These are phyloP conservation scores for Phoma herbarum DNA, from an alignment of 2,329 filamentous ascomycete genomes.

Conservation along the genomic window DNA sequence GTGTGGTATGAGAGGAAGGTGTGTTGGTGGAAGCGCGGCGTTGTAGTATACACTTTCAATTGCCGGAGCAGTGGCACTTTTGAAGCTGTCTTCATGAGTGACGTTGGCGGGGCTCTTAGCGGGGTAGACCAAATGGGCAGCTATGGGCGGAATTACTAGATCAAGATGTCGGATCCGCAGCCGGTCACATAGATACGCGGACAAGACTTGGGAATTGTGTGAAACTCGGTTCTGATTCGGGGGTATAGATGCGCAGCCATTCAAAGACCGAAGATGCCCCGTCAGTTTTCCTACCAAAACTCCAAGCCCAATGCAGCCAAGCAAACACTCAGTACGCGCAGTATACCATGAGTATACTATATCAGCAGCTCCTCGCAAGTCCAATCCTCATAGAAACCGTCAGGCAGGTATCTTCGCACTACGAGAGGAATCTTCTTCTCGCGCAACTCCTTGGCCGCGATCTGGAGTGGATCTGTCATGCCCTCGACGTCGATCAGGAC, in stretches of 20 bases:
- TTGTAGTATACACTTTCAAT: conserved; percentile 11
- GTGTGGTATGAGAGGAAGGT: conserved; percentile 26
- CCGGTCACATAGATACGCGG: conserved; percentile 36
- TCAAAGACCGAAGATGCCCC: conserved; percentile 45
- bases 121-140: conserved; percentile 14
- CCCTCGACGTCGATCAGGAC: conserved; percentile 96
- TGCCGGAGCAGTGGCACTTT: conserved; percentile 33
- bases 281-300: conserved; percentile 40
- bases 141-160: conserved; percentile 18
- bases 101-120: conserved; percentile 35
- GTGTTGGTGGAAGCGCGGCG: conserved; percentile 12
- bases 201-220: conserved; percentile 36
- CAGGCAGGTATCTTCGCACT: conserved; percentile 92
- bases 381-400: conserved; percentile 99
- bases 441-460: conserved; percentile 94
- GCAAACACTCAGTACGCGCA: conserved; percentile 13
- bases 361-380: conserved; percentile 90
- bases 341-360: conserved; percentile 29
- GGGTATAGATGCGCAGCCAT: conserved; percentile 36
- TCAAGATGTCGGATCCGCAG: conserved; percentile 40
- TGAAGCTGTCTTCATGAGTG: conserved; percentile 35
- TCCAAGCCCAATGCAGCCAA: conserved; percentile 48
- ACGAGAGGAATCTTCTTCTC: conserved; percentile 99
- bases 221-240: conserved; percentile 49
- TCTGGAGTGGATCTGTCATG: conserved; percentile 96